phyloP scores from a whole-genome alignment of 2,329 filamentous ascomycete genomes.

The Alternaria triticina region DNA sequence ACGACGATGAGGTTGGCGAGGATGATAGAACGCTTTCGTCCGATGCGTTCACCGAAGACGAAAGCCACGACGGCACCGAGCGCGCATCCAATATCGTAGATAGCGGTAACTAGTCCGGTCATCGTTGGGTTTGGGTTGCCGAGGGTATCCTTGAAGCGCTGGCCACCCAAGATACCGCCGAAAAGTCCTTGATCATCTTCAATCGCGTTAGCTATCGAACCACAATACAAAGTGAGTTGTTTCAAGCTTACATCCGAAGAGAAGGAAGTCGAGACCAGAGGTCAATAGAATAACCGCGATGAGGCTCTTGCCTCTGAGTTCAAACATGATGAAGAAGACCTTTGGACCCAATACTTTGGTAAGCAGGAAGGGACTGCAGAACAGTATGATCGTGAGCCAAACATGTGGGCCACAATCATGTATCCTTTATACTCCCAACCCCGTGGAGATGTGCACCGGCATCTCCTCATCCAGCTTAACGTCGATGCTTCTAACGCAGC shows the following conservation, averaged over 20 bases:
- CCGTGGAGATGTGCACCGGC: conserved; percentile 5
- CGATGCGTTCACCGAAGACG: conserved; percentile 62
- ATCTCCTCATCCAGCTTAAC: conserved; percentile 11
- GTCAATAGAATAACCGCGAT: conserved; percentile 18
- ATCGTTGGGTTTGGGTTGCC: conserved; percentile 16
- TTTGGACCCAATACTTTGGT: background rate
- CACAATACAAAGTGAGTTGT: too few species aligned
- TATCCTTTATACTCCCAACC: conserved; percentile 4
- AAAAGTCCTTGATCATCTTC: conserved; percentile 35
- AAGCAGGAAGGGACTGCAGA: background rate
- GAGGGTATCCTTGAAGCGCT: conserved; percentile 28
- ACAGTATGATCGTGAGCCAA: background rate
- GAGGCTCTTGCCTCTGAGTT: conserved; percentile 21
- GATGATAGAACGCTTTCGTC: conserved; percentile 62
- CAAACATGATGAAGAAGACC: conserved; percentile 10
- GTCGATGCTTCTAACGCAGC: background rate
- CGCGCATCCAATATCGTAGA: conserved; percentile 51
- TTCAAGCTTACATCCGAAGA: conserved; percentile 19
- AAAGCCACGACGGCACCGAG: conserved; percentile 46
- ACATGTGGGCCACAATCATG: background rate
- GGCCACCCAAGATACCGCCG: conserved; percentile 30
- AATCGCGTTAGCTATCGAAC: background rate
- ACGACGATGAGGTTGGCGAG: conserved; percentile 56
- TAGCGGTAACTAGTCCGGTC: conserved; percentile 48
- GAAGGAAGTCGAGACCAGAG: conserved; percentile 21